Base-by-base conservation (phyloP, 768 basidiomycete genomes). In the Boletus subparvulus region DNA sequence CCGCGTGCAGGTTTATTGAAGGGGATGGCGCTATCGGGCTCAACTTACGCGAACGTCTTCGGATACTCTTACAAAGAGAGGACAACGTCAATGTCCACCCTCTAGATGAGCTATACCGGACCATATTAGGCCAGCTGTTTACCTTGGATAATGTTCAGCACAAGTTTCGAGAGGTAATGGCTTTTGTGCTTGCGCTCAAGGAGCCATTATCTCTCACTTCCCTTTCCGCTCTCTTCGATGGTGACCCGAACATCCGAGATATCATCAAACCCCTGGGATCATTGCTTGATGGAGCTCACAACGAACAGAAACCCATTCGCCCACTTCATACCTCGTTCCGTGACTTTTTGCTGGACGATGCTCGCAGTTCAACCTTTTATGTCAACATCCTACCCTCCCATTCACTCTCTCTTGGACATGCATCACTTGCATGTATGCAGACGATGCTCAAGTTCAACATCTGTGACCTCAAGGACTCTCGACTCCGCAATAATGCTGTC, bases 381-480 rank as follows among this genome's bases (percentile, higher is more conserved):
- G 54, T 68, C 33, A 4, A 48, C 19, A 41, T 67, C 41, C 41
- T 55, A 26, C 50, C 65, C 30, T 19, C 2, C 1, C 65, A 65
- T 45, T 54, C 57, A 13, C 58, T 55, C 6, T 9, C 10, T 21
- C 61, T 77, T n/a, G 65, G 73, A 2, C 54, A 52, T 14, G 59
- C 67, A 13, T 68, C 65, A 36, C 58, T 78, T 12, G 48, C 51
- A 30, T 57, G 68, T 30, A 75, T 78, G 76, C 60, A 58, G 12
- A 50, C 43, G 35, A 60, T 56, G 16, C 72, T 78, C 39, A 60
- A 53, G 46, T 78, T 79, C 63, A 77, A 79, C 40, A 76, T 79
- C 10, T 78, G 76, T 26, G 41, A 61, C 12, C 54, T 78, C 10
- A 52, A 73, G 33, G 67, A 73, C 26, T 78, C 77, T 6, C 68